A percentile compares a stretch with the other conserved stretches of the same genome.
Conservation (phyloP, 805 yeast genomes). For the Ogataea methanolica region DNA sequence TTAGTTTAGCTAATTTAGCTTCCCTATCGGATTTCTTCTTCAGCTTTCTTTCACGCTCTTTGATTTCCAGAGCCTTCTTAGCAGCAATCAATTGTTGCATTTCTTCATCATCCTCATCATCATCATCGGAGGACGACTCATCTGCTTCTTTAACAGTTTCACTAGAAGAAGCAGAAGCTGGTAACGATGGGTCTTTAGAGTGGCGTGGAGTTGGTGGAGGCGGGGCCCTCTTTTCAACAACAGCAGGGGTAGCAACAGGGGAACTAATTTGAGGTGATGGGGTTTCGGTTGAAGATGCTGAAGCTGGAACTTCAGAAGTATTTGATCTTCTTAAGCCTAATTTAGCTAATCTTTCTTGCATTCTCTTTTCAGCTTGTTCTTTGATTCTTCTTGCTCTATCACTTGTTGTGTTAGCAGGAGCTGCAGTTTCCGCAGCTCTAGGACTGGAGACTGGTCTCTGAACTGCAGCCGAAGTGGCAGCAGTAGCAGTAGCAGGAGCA, state of each 20-base stretch:
- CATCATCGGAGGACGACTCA: constrained; percentile 14
- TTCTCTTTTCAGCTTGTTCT: constrained; percentile 74
- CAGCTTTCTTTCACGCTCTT: constrained; percentile 30
- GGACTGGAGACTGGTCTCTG: background rate
- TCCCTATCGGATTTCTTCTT: constrained; percentile 57
- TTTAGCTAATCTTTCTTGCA: constrained; percentile 81
- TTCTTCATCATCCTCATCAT: constrained; percentile 35
- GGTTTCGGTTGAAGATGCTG: constrained; percentile 9
- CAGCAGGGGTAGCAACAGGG: constrained; percentile 13
- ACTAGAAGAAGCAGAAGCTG: constrained; percentile 1
- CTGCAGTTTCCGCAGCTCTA: background rate
- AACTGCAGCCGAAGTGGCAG: constrained; percentile 12
- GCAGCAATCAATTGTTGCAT: constrained; percentile 42
- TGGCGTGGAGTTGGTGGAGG: constrained; percentile 21
- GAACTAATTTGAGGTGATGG: constrained; percentile 6
- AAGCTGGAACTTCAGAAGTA: constrained; percentile 3
- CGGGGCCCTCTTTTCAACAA: constrained; percentile 12
- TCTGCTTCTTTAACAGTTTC: constrained; percentile 3
- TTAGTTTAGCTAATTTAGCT: constrained; percentile 52
- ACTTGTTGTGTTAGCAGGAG: constrained; percentile 36
- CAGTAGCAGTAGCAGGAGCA: constrained; percentile 11
- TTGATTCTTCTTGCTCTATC: constrained; percentile 78
- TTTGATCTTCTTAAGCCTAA: constrained; percentile 56
- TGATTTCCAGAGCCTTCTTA: constrained; percentile 42
- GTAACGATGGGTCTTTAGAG: background rate